Evolutionary conservation across 768 basidiomycete genomes (phyloP), one percentile per base, ranked within the genome.

Genomic region (Boletales sp.): DNA sequence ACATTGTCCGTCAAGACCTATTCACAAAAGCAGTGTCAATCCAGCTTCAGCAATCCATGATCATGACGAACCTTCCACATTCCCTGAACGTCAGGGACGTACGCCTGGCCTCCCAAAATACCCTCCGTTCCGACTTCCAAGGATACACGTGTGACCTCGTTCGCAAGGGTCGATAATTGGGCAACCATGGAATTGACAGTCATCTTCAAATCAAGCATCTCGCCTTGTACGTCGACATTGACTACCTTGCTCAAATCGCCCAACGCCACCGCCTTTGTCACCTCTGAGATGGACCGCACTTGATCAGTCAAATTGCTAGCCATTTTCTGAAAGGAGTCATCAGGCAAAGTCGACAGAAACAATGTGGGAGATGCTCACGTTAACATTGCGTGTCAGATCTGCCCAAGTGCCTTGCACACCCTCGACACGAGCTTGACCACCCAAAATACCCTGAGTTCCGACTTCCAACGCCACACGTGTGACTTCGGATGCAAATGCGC

Each of bases 361-460:
- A 32, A 14, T 37, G 6, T 5, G 42, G 18, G 52, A 40, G 45
- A 45, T n/a, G 24, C 52, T 45, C 63, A 90, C 88, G 67, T 97
- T 97, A 62, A 97, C 93, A 51, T 90, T 90, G 49, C 86, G 74
- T 1, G 92, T 94, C 66, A 97, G 74, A 62, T 90, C 87, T 17
- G 86, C 84, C 94, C 94, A 97, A 8, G 92, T 93, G 15, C 94
- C 94, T 65, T 93, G 88, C 0, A 94, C 92, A 62, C 90, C 90
- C 54, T 89, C 85, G 32, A 95, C 94, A 31, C 78, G 82, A 10
- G 94, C 94, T 63, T 94, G 91, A 47, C 92, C 92, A 52, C 94
- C 92, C 57, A 94, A 73, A 40, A 90, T 90, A 62, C 89, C 92
- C 59, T 93, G 86, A 4, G 92, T 93, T 19, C 92, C 92, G 60